These are phyloP conservation scores for Pythium insidiosum DNA, from an alignment of 352 stramenopile genomes.

Conservation along the genomic window DNA sequence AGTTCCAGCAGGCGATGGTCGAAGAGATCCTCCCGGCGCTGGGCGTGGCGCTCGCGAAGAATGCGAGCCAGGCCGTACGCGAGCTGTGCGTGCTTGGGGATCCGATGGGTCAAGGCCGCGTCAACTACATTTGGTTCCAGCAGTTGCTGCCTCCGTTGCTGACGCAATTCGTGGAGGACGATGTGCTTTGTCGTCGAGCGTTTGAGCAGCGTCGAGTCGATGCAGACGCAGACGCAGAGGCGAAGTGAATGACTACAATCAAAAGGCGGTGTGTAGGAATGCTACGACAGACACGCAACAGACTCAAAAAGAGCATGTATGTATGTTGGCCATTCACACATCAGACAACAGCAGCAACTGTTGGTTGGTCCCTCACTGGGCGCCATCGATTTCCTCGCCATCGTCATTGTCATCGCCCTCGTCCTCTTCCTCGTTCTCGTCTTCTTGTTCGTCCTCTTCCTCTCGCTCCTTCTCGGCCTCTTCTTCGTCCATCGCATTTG, in stretches of 20 bases:
- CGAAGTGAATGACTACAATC: neutral
- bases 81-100: constrained; percentile 34
- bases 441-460: constrained; percentile 8
- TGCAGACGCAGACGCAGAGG: no score
- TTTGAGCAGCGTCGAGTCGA: neutral
- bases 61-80: constrained; percentile 12
- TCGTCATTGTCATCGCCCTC: constrained; percentile 1
- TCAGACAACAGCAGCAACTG: no score
- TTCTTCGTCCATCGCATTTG: neutral
- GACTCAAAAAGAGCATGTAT: no score
- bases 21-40: constrained; percentile 14
- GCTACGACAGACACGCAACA: no score
- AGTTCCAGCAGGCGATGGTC: constrained; percentile 24
- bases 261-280: neutral
- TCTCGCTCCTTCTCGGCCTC: constrained; percentile 1
- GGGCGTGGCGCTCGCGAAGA: constrained; percentile 9
- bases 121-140: constrained; percentile 53
- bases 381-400: no score
- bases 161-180: constrained; percentile 23
- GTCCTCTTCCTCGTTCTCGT: constrained; percentile 6
- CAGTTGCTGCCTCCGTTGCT: constrained; percentile 41
- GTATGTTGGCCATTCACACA: no score
- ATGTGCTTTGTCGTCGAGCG: neutral
- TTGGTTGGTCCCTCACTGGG: no score
- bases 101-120: constrained; percentile 32